A percentile compares a stretch with the other conserved stretches of the same genome.
These are phyloP conservation scores for Daedaleopsis nitida DNA, from an alignment of 768 basidiomycete genomes.

Conservation along the genomic window DNA sequence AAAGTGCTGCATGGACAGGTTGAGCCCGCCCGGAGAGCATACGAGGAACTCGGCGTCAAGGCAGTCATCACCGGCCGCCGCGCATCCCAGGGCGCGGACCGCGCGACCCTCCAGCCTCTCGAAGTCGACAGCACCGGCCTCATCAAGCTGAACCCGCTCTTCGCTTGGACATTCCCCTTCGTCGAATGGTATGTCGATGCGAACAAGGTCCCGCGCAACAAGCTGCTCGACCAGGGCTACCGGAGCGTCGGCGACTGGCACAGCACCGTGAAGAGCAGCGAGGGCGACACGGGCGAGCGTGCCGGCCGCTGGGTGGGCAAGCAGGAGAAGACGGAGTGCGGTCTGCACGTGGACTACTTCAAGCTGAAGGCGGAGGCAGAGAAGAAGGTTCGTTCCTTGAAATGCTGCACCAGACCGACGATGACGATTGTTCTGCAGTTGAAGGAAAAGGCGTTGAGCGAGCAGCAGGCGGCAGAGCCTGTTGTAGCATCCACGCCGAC, in stretches of 20 bases:
- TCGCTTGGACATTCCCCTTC: slow-evolving; percentile 80
- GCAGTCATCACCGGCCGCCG: slow-evolving; percentile 95
- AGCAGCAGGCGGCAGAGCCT: slow-evolving; percentile 8
- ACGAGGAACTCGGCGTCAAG: slow-evolving; percentile 73
- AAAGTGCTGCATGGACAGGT: slow-evolving; percentile 54
- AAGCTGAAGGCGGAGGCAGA: slow-evolving; percentile 64
- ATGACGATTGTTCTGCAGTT: slow-evolving; percentile 1
- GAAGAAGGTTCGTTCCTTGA: slow-evolving; percentile 24
- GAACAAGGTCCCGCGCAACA: slow-evolving; percentile 86
- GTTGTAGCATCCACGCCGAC: slow-evolving; percentile 2
- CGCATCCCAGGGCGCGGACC: slow-evolving; percentile 90
- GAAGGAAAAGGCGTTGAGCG: slow-evolving; percentile 4
- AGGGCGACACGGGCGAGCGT: slow-evolving; percentile 74
- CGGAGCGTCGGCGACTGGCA: slow-evolving; percentile 98
- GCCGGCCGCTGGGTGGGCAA: slow-evolving; percentile 91
- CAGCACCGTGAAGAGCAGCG: slow-evolving; percentile 76
- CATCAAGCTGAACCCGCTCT: slow-evolving; percentile 93
- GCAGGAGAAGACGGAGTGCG: slow-evolving; percentile 90
- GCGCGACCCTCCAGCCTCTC: slow-evolving; percentile 78
- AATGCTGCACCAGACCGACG: neutral
- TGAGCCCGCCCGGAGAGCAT: slow-evolving; percentile 90
- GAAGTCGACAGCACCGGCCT: slow-evolving; percentile 91
- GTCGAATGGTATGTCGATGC: slow-evolving; percentile 85
- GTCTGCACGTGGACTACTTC: slow-evolving; percentile 91
- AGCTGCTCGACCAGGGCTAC: slow-evolving; percentile 87